phyloP scores from a whole-genome alignment of 306 rosid genomes.

The Casuarina equisetifolia region DNA sequence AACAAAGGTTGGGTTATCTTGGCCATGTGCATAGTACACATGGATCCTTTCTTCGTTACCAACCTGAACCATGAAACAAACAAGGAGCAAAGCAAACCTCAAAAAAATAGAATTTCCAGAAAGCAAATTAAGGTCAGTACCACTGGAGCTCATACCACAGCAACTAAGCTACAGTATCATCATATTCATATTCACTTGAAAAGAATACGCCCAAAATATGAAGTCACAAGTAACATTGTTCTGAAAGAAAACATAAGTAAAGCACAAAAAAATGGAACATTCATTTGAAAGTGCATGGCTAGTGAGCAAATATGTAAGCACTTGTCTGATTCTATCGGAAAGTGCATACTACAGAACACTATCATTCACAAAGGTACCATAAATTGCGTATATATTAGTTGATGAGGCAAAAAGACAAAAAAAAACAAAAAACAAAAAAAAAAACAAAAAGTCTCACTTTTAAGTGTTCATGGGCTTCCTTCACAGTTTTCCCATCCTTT shows the following conservation, averaged over 20 bases:
- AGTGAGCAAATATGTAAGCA: background rate
- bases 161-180: background rate
- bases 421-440: slow-evolving; percentile 29
- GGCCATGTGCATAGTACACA: slow-evolving; percentile 95
- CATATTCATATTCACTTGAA: background rate
- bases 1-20: slow-evolving; percentile 71
- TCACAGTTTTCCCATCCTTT: slow-evolving; percentile 93
- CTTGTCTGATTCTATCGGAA: background rate
- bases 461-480: slow-evolving; percentile 98
- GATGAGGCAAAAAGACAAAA: slow-evolving; percentile 8
- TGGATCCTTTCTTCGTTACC: slow-evolving; percentile 97
- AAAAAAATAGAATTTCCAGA: no score
- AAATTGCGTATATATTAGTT: slow-evolving; percentile 3
- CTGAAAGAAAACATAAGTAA: background rate
- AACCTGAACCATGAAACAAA: slow-evolving; percentile 53
- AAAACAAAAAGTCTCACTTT: slow-evolving; percentile 67
- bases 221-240: background rate
- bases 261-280: background rate
- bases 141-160: background rate
- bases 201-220: background rate
- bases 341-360: background rate
- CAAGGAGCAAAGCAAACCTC: slow-evolving; percentile 1
- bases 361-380: slow-evolving; percentile 4
- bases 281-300: background rate
- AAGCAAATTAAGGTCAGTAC: background rate